Conservation (phyloP, 371 early-diverging fungal species). For the Mortierella sp. region DNA sequence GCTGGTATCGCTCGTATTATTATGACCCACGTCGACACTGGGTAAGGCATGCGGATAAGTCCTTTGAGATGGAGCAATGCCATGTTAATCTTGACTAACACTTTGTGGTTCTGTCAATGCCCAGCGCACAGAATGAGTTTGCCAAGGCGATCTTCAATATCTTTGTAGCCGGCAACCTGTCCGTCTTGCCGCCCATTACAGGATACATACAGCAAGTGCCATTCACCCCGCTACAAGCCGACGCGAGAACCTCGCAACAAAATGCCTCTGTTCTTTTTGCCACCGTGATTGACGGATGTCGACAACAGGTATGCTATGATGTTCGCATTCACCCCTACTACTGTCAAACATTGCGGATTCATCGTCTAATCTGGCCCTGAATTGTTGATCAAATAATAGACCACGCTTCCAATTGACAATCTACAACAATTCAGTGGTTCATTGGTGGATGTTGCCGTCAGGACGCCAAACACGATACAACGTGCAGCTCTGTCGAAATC, state of each 20-base stretch:
- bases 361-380: too few species aligned
- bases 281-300: conserved; percentile 63
- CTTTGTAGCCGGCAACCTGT: conserved; percentile 59
- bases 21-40: conserved; percentile 58
- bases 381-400: conserved; percentile 21
- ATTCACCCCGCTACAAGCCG: conserved; percentile 39
- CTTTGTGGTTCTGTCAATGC: neutral
- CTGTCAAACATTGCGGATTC: too few species aligned
- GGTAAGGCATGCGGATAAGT: conserved; percentile 21
- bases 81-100: too few species aligned
- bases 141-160: conserved; percentile 60
- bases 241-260: conserved; percentile 57
- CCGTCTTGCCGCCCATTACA: conserved; percentile 19
- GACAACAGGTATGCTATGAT: conserved; percentile 61
- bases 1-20: conserved; percentile 60
- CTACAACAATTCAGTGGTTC: conserved; percentile 60
- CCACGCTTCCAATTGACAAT: conserved; percentile 61
- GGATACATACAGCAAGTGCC: conserved; percentile 19
- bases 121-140: conserved; percentile 61
- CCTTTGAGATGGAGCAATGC: too few species aligned
- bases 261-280: conserved; percentile 61
- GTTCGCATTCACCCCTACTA: neutral
- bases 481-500: conserved; percentile 59
- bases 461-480: conserved; percentile 54
- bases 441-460: conserved; percentile 60